phyloP scores from a whole-genome alignment of 805 yeast genomes.

The Cyberlindnera saturnus region DNA sequence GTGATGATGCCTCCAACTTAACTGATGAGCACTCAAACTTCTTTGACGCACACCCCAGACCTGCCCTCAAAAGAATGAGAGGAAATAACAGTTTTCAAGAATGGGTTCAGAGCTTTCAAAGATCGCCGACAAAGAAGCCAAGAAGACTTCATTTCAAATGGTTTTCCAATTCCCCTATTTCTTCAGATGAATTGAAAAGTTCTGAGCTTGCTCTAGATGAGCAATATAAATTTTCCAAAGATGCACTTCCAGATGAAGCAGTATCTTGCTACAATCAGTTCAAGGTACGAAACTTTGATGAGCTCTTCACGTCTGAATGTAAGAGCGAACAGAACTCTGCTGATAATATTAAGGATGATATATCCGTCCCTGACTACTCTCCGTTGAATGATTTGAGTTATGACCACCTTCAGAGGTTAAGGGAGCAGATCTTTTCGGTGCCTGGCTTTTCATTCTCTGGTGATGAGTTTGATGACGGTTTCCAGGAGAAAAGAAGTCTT shows the following conservation, averaged over 20 bases:
- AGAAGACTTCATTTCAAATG: conserved; percentile 1
- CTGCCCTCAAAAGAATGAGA: background rate
- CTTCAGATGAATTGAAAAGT: too few species aligned
- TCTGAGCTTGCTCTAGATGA: too few species aligned
- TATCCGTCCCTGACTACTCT: background rate
- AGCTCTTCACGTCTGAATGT: background rate
- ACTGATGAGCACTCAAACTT: too few species aligned
- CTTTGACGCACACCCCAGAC: too few species aligned
- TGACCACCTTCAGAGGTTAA: conserved; percentile 6
- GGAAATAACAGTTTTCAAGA: background rate
- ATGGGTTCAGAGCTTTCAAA: background rate
- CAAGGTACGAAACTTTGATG: background rate
- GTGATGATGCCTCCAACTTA: too few species aligned
- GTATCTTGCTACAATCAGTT: conserved; percentile 1
- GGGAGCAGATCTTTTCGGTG: background rate
- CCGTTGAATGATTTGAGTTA: conserved; percentile 3
- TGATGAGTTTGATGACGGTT: background rate
- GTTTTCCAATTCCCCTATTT: background rate
- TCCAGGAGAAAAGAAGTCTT: too few species aligned
- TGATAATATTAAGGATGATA: background rate
- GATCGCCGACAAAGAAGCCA: background rate
- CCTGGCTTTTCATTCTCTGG: conserved; percentile 1
- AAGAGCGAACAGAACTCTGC: background rate
- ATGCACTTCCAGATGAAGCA: background rate
- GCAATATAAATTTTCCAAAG: background rate